Conservation (phyloP, 164 flowering plant genomes). For the Magnolia officinalis region DNA sequence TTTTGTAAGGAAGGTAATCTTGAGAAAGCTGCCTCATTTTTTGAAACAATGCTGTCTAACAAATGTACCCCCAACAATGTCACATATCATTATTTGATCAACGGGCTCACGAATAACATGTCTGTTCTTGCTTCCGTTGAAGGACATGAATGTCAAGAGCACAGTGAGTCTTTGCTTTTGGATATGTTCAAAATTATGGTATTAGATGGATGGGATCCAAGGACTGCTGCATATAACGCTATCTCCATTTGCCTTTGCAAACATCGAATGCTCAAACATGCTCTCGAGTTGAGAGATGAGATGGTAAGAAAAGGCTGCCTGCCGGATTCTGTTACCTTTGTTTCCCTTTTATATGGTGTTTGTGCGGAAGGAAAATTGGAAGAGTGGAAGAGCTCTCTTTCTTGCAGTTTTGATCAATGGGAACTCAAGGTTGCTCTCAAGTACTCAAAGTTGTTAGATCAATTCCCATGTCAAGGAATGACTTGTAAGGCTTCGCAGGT, state of each 20-base stretch:
- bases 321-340: slow-evolving; percentile 55
- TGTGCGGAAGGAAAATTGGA: slow-evolving; percentile 57
- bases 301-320: slow-evolving; percentile 38
- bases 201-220: slow-evolving; percentile 50
- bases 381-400: slow-evolving; percentile 50
- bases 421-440: slow-evolving; percentile 48
- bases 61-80: slow-evolving; percentile 70
- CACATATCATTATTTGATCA: slow-evolving; percentile 51
- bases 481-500: slow-evolving; percentile 47
- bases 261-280: slow-evolving; percentile 51
- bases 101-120: slow-evolving; percentile 42
- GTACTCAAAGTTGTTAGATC: slow-evolving; percentile 48
- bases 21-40: slow-evolving; percentile 50
- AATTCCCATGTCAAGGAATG: slow-evolving; percentile 30
- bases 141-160: slow-evolving; percentile 25
- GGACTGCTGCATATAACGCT: slow-evolving; percentile 50
- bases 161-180: slow-evolving; percentile 31
- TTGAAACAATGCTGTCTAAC: slow-evolving; percentile 62
- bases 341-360: slow-evolving; percentile 57
- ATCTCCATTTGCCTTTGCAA: slow-evolving; percentile 63
- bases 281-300: slow-evolving; percentile 46
- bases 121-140: slow-evolving; percentile 9
- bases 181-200: slow-evolving; percentile 43
- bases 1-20: slow-evolving; percentile 60
- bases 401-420: slow-evolving; percentile 33